phyloP scores from a whole-genome alignment of 1,284 basidiomycete species.

The Xerocomus minutiporus region DNA sequence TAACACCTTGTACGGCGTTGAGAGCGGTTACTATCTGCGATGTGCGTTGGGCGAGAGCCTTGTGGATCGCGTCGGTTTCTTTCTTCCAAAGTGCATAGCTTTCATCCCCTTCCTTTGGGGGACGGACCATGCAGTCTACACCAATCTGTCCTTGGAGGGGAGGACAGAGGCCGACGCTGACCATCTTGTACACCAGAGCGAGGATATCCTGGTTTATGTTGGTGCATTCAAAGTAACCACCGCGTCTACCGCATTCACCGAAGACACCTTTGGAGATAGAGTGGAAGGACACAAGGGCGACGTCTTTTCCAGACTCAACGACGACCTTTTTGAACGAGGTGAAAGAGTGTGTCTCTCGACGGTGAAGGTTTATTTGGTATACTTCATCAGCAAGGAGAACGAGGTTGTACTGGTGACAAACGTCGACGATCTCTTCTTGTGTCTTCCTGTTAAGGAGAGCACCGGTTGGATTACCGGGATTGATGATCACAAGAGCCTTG shows the following conservation, averaged over 20 bases:
- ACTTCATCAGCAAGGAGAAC: slow-evolving; percentile 94
- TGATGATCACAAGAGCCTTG: slow-evolving; percentile 90
- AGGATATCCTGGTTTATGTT: slow-evolving; percentile 76
- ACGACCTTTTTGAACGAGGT: slow-evolving; percentile 90
- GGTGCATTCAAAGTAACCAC: slow-evolving; percentile 88
- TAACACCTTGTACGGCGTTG: slow-evolving; percentile 74
- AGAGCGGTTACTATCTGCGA: slow-evolving; percentile 71
- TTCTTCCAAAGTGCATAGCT: slow-evolving; percentile 75
- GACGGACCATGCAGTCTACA: slow-evolving; percentile 86
- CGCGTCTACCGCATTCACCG: slow-evolving; percentile 90
- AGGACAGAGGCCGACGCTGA: slow-evolving; percentile 84
- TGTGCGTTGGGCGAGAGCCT: slow-evolving; percentile 69
- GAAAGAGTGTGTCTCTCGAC: slow-evolving; percentile 65
- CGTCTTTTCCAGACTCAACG: slow-evolving; percentile 52
- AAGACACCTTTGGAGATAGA: slow-evolving; percentile 92
- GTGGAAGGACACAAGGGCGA: slow-evolving; percentile 90
- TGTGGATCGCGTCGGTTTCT: slow-evolving; percentile 79
- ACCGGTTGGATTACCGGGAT: slow-evolving; percentile 95
- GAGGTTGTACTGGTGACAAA: slow-evolving; percentile 83
- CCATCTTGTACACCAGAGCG: slow-evolving; percentile 93
- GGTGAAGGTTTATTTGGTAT: slow-evolving; percentile 90
- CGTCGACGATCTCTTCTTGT: slow-evolving; percentile 68
- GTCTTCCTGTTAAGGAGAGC: slow-evolving; percentile 69
- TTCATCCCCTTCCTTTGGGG: slow-evolving; percentile 70
- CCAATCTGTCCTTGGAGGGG: slow-evolving; percentile 87